Evolutionary conservation across 1,284 basidiomycete species (phyloP), one percentile per base, ranked within the genome.

Genomic region (Xanthoconium separans): DNA sequence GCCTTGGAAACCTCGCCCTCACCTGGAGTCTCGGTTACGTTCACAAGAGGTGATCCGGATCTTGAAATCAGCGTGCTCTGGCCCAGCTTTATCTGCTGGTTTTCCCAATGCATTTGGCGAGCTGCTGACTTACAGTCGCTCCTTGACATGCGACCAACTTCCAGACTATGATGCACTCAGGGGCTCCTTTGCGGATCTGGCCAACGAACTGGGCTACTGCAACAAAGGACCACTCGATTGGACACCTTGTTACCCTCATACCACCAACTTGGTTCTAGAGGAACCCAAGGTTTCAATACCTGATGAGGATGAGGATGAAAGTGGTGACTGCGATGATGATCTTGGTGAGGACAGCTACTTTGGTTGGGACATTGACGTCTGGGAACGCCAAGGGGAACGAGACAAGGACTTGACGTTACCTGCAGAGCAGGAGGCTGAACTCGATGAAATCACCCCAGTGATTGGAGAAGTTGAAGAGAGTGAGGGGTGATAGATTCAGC

Each of bases 1-100:
- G 2, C 51, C 51, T 11, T 52, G 51, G 51, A 52, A 42, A 36
- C 51, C 51, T 18, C 51, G 47, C 39, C 47, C 51, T 4, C 18
- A n/a, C 16, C 2, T 2, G 11, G 51, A 51, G 33, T 34, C 47
- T 13, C 24, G 11, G 13, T 30, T 53, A 12, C 33, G 6, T 5
- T 53, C 51, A 13, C 51, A 53, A 13, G 47, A 53, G 33, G 13
- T 52, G 18, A 16, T 37, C 20, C 48, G 33, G 24, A 42, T 42
- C 5, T 5, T 51, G 24, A 53, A 53, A 42, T 53, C 51, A n/a
- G 47, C 33, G 18, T 51, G 31, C 15, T 16, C 48, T n/a, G 40
- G 31, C n/a, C 8, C 47, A 18, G 15, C 12, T 2, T 37, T 53
- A 31, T 51, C 40, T 10, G 40, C n/a, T n/a, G 31, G 31, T 30